Percentiles rank a stretch among this genome's conserved stretches.
phyloP scores from a whole-genome alignment of 768 basidiomycete species.

The Phanerodontia chrysosporium region DNA sequence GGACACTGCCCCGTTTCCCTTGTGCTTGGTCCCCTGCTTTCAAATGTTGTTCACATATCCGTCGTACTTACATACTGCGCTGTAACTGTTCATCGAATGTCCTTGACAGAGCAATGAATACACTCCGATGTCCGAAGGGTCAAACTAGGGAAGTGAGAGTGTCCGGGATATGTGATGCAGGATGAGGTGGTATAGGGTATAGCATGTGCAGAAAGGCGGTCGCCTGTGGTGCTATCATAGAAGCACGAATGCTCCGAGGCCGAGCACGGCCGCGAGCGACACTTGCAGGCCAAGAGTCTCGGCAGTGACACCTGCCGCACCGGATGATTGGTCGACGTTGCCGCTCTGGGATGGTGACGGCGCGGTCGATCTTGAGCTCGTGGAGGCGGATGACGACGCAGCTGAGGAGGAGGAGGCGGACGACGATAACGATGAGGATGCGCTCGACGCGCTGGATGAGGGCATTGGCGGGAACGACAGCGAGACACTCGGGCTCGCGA shows the following conservation, averaged over 20 bases:
- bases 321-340: not conserved
- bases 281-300: not conserved
- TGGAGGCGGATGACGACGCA: not conserved
- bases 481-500: slow-evolving; percentile 13
- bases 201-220: not conserved
- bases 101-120: not conserved
- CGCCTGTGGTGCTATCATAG: not conserved
- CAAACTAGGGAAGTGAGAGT: not conserved
- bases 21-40: not conserved
- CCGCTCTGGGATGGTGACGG: not conserved
- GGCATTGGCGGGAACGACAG: slow-evolving; percentile 11
- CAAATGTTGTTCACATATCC: not conserved
- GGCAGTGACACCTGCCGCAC: not conserved
- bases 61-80: not conserved
- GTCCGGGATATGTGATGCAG: not conserved
- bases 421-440: not conserved
- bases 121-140: not conserved
- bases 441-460: not conserved
- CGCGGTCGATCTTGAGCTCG: not conserved
- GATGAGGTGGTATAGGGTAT: slow-evolving; percentile 6
- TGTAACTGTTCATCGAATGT: not conserved
- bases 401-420: slow-evolving; percentile 6
- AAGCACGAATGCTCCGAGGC: not conserved
- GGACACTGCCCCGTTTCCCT: not conserved
- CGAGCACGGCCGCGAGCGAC: not conserved